Base-by-base conservation (phyloP, 768 basidiomycete genomes). In the Mycena alexandri region DNA sequence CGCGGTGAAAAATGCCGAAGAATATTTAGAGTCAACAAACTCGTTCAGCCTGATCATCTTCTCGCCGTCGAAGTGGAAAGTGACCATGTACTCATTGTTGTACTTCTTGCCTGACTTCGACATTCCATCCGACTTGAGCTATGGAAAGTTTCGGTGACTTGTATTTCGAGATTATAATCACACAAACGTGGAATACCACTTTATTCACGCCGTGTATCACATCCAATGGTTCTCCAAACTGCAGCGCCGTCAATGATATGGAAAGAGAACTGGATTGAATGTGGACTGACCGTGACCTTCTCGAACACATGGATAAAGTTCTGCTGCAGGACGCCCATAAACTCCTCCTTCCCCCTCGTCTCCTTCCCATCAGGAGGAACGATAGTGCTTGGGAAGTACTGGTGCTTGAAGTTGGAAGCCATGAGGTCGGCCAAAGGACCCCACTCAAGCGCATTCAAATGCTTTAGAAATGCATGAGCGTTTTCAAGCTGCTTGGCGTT, bases 81-180 rank as follows among this genome's bases (percentile, higher is more conserved):
- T 70, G 42, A 67, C 65, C 14, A 65, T 68, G 58, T 73, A 73
- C 43, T 73, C 73, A 46, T 63, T 68, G 19, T 57, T 59, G 50
- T 61, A 61, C 42, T 51, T 24, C 50, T 43, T 51, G 24, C 60
- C 60, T 1, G 48, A 61, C 34, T 61, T 61, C 7, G 60, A 52
- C 38, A 43, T 52, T 5, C 60, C 60, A 12, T 51, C 42, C 21
- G 48, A 51, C 25, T 25, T 51, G 17, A 61, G 10, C 60, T 61
- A 21, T n/a, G n/a, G n/a, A n/a, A n/a, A n/a, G n/a, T n/a, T n/a
- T n/a, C 12, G 34, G 34, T 12, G 12, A 36, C 7, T 36, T 36
- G 34, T 6, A 36, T 36, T 36, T 36, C 7, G 34, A 12, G 34
- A 36, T 36, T 12, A 36, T 36, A 5, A 5, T 36, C 12, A 36